Evolutionary conservation across 2,329 filamentous ascomycete genomes (phyloP).

Genomic region (Cercospora citrullina): DNA sequence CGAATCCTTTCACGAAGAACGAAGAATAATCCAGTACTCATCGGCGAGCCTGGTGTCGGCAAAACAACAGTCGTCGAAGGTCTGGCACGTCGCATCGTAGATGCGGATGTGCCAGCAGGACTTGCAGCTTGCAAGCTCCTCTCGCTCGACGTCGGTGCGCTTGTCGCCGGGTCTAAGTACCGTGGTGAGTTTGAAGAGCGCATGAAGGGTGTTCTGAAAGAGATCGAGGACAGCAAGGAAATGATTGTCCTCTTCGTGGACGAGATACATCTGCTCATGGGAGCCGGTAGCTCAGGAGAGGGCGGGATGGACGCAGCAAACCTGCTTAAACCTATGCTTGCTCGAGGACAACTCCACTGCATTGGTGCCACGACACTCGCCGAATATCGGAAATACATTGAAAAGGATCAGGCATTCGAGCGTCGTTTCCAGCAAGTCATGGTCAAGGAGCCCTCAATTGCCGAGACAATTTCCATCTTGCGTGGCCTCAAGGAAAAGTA

Average conservation of each 20-base stretch:
- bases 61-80: conserved; percentile 98
- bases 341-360: conserved; percentile 93
- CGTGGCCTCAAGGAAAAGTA: conserved; percentile 97
- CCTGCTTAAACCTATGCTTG: conserved; percentile 95
- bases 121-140: conserved; percentile 90
- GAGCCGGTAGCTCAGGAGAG: conserved; percentile 88
- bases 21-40: conserved; percentile 98
- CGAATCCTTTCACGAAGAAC: conserved; percentile 89
- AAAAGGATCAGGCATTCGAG: conserved; percentile 97
- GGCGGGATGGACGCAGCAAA: conserved; percentile 99
- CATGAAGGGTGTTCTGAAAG: conserved; percentile 98
- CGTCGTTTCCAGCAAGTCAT: conserved; percentile 97
- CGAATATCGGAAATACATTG: conserved; percentile 98
- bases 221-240: conserved; percentile 91
- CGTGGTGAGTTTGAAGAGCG: conserved; percentile 97
- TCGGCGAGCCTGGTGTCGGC: conserved; percentile 95
- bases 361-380: conserved; percentile 94
- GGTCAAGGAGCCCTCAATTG: conserved; percentile 86
- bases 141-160: conserved; percentile 89
- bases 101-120: conserved; percentile 93
- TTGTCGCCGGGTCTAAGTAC: conserved; percentile 98
- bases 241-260: conserved; percentile 98
- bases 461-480: conserved; percentile 95
- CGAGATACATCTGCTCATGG: conserved; percentile 98
- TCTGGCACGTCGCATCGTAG: conserved; percentile 91